These are phyloP conservation scores for Lasiodiplodia hormozganensis DNA, from an alignment of 2,329 filamentous ascomycete species.

Conservation along the genomic window DNA sequence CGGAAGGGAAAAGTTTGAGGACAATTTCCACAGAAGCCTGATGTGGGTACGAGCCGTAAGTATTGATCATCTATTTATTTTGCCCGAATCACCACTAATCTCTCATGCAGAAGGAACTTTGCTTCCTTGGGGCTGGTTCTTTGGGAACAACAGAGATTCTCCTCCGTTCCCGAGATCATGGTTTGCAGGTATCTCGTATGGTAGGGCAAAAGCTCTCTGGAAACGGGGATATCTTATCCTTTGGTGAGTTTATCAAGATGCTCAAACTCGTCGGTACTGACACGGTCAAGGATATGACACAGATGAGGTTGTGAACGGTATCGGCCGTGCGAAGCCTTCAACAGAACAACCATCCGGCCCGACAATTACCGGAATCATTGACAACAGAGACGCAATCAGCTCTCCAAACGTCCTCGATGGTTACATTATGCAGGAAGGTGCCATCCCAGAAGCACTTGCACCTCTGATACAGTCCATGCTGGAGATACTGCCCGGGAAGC, in stretches of 20 bases:
- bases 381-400: conserved; percentile 59
- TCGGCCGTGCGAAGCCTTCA: conserved; percentile 60
- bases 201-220: conserved; percentile 61
- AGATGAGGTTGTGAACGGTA: conserved; percentile 62
- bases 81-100: background rate
- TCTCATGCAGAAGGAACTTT: conserved; percentile 58
- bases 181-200: conserved; percentile 63
- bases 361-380: conserved; percentile 69
- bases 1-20: conserved; percentile 62
- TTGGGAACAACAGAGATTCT: conserved; percentile 69
- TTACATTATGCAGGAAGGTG: conserved; percentile 70
- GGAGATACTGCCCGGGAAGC: conserved; percentile 59
- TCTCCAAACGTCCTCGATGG: conserved; percentile 61
- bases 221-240: conserved; percentile 71
- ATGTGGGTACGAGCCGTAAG: conserved; percentile 69
- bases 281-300: conserved; percentile 60
- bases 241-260: conserved; percentile 45
- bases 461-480: conserved; percentile 64
- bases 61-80: background rate
- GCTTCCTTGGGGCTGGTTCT: conserved; percentile 70
- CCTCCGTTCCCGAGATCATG: conserved; percentile 49
- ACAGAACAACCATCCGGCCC: conserved; percentile 64
- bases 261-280: background rate
- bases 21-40: conserved; percentile 63
- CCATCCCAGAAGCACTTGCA: conserved; percentile 64